Evolutionary conservation across 1,139 yeast genomes (phyloP).

Genomic region (Kodamaea sp.): DNA sequence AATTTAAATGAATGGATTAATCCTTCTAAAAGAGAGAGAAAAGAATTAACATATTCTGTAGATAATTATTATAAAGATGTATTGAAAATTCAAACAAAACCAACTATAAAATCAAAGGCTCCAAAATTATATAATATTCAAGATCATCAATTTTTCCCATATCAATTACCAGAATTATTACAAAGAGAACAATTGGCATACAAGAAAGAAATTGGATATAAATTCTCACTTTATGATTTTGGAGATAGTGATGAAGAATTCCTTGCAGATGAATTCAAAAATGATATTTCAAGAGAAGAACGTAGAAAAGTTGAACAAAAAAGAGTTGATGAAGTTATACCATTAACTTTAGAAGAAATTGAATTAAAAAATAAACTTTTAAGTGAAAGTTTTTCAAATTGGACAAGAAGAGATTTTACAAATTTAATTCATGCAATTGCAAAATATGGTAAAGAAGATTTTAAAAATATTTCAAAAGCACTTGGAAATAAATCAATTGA

Average conservation of each 20-base stretch:
- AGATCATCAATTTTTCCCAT: conserved; percentile 87
- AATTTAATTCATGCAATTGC: conserved; percentile 80
- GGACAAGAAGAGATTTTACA: conserved; percentile 89
- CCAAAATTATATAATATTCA: conserved; percentile 72
- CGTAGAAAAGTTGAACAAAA: conserved; percentile 54
- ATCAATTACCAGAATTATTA: conserved; percentile 57
- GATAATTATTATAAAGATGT: conserved; percentile 88
- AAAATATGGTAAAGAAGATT: conserved; percentile 67
- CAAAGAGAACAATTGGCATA: conserved; percentile 76
- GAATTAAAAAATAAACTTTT: conserved; percentile 58
- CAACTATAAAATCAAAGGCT: conserved; percentile 48
- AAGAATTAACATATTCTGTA: conserved; percentile 81
- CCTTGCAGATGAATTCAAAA: conserved; percentile 46
- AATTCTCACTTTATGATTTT: conserved; percentile 54
- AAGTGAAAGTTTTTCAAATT: conserved; percentile 64
- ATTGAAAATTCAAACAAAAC: conserved; percentile 33
- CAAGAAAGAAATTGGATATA: conserved; percentile 69
- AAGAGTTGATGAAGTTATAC: conserved; percentile 64
- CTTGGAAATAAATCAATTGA: conserved; percentile 65
- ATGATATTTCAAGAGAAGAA: conserved; percentile 38
- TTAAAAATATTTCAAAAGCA: conserved; percentile 57
- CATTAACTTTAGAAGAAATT: conserved; percentile 74
- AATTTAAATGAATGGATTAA: conserved; percentile 63
- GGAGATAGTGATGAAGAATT: conserved; percentile 57
- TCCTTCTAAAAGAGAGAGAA: conserved; percentile 86